Base-by-base conservation (phyloP, 257 asterid species). In the Nicotiana noctiflora region DNA sequence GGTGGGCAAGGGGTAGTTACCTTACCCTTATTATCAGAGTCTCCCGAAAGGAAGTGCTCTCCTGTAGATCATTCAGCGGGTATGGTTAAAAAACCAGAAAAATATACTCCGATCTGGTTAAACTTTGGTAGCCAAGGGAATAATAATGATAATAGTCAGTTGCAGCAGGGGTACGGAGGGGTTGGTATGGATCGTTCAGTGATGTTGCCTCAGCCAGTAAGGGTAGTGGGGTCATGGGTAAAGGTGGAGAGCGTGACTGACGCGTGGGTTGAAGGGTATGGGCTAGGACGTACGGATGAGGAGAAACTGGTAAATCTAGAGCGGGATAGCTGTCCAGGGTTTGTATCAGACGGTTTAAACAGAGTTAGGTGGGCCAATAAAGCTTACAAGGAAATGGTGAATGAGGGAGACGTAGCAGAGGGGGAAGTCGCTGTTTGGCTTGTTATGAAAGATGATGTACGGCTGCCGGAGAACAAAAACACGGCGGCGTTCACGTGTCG, bases 241-340 rank as follows among this genome's bases (percentile, higher is more conserved):
- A 88, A 46, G 79, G 91, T 91, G 74, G 94, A 87, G 56, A 44
- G 86, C 81, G 89, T 90, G 86, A 85, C 86, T 25, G 90, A 89
- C 86, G 82, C 88, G 85, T 88, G 91, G 90, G 52, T 49, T 1
- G 85, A 80, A 37, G 84, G 37, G 8, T 49, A 29, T 3, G 81
- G 82, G 2, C 10, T 76, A 1, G 91, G 94, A 76, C 29, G 89
- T 49, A 86, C 92, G 62, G 94, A 93, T 52, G 86, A 81, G 81
- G 94, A 88, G 74, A 90, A 67, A 82, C 52, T 89, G 80, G 83
- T 85, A 88, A 23, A 81, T 3, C 79, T 94, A 49, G 89, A 89
- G 18, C n/a, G 12, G 1, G 98, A 93, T 91, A 84, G 88, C 89
- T 93, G 96, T 89, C 98, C 98, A 0, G 90, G 93, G 8, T 86